Evolutionary conservation across 139 green algal genomes (phyloP), one percentile per base, ranked within the genome.

Genomic region (Chlorella ohadii): DNA sequence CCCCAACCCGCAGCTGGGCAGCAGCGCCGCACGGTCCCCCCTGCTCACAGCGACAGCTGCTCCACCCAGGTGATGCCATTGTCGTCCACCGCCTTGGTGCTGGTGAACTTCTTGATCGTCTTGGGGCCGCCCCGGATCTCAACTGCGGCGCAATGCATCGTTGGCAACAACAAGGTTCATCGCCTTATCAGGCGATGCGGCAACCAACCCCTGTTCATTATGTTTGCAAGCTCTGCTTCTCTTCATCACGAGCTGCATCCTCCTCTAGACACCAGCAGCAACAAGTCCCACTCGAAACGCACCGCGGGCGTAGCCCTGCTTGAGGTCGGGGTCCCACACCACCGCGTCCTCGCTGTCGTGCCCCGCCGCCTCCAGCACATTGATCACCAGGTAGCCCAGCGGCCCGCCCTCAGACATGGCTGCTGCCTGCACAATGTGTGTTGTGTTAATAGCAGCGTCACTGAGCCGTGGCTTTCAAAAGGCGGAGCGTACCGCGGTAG

Each of bases 281-380:
- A 44, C 36, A 19, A 2, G 59, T 15, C 92, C 72, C 70, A 92
- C 92, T 41, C 34, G n/a, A 3, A 75, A 12, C 92, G 71, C 72
- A 92, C 93, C 92, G 81, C 94, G 95, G 11, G 94, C 92, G 86
- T 94, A 95, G 23, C 87, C 93, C 75, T 94, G 87, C 38, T 89
- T 89, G n/a, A 91, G 86, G n/a, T 80, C 91, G 36, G 71, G 73
- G 47, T 96, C 93, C 93, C 93, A 96, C 17, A 92, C 89, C 9
- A 91, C 78, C 57, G 88, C 70, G 55, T 96, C 91, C n/a, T 92
- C 88, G 31, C 92, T 88, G 28, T 92, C 93, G 68, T 92, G 92
- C 36, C 92, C 93, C 12, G 88, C 90, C 12, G 91, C 91, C 71
- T 96, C 91, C 44, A 88, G 79, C 2, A 95, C 88, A 0, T 77